phyloP scores from a whole-genome alignment of 1,284 basidiomycete genomes.

The Malassezia yamatoensis region DNA sequence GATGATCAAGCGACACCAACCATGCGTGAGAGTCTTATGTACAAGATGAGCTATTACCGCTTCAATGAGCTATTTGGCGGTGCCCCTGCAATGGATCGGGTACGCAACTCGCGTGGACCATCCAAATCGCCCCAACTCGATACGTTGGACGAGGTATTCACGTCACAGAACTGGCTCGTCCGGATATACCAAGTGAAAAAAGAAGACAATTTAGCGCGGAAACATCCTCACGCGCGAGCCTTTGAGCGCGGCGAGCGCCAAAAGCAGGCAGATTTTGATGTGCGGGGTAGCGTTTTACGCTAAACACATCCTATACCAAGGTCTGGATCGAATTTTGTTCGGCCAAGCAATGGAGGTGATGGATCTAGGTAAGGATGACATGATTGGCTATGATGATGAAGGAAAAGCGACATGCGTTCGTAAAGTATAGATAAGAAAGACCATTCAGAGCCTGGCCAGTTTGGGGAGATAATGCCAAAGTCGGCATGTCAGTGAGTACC shows the following conservation, averaged over 20 bases:
- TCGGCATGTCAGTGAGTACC: no score
- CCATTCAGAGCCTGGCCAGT: no score
- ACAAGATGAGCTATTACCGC: constrained; percentile 48
- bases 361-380: no score
- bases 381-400: no score
- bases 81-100: constrained; percentile 41
- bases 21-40: constrained; percentile 94
- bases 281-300: constrained; percentile 1
- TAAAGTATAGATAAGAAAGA: no score
- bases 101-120: constrained; percentile 27
- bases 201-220: constrained; percentile 79
- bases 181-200: constrained; percentile 94
- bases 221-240: constrained; percentile 59
- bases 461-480: no score
- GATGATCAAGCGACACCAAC: constrained; percentile 73
- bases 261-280: constrained; percentile 42
- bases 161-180: constrained; percentile 46
- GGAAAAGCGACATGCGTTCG: no score
- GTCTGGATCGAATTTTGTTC: no score
- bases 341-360: no score
- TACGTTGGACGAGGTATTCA: constrained; percentile 46
- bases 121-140: constrained; percentile 31
- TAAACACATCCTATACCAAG: neutral
- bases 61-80: constrained; percentile 50
- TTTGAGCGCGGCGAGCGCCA: constrained; percentile 78